Conservation (phyloP, 352 stramenopile genomes). For the Globisporangium paddicum region DNA sequence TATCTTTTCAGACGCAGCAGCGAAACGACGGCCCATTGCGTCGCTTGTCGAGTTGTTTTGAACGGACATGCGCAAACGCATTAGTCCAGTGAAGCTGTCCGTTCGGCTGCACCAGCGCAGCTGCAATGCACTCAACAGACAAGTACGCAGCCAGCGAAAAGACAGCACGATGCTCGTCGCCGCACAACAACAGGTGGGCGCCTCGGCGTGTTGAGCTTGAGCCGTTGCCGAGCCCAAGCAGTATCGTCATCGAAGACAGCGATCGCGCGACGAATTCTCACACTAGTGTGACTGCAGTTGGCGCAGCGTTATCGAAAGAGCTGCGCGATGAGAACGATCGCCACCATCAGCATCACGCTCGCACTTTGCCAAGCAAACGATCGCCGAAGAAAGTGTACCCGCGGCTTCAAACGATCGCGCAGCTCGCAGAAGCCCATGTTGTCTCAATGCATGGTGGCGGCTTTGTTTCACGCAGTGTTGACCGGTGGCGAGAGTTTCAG, state of each 20-base stretch:
- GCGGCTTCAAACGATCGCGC: conserved; percentile 40
- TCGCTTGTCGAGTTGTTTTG: not conserved
- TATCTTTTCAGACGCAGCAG: too few species aligned
- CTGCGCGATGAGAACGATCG: not conserved
- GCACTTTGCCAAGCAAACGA: not conserved
- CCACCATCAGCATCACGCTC: too few species aligned
- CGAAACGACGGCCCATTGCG: not conserved
- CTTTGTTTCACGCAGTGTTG: conserved; percentile 41
- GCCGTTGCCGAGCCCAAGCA: not conserved
- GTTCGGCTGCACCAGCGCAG: not conserved
- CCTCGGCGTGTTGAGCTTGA: conserved; percentile 7
- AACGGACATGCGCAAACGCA: not conserved
- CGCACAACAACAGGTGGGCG: not conserved
- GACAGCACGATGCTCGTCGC: not conserved
- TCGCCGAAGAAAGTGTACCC: conserved; percentile 10
- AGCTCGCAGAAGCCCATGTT: conserved; percentile 38
- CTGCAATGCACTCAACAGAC: not conserved
- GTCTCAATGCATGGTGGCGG: conserved; percentile 27
- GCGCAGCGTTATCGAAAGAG: not conserved
- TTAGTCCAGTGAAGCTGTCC: not conserved
- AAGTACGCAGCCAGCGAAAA: not conserved
- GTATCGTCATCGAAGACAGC: not conserved
- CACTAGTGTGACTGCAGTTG: not conserved
- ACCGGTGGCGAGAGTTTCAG: conserved; percentile 32
- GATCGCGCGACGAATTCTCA: not conserved